A percentile compares a stretch with the other conserved stretches of the same genome.
Conservation (phyloP, 805 yeast species). For the Myxozyma neotropica region DNA sequence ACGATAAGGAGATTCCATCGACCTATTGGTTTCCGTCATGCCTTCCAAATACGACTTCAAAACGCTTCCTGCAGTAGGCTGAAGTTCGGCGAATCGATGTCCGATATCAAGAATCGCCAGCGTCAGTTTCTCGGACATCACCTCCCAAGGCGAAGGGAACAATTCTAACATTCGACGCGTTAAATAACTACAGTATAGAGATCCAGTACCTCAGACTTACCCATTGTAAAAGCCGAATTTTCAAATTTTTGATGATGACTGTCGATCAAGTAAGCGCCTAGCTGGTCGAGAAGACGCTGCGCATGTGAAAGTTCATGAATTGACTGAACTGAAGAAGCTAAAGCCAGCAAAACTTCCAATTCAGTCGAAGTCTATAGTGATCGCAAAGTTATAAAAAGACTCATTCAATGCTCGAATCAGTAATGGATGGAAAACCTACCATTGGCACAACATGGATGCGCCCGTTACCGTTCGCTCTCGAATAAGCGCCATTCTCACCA, state of each 20-base stretch:
- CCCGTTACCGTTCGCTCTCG: conserved; percentile 23
- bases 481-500: conserved; percentile 34
- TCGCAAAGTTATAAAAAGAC: neutral
- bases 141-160: conserved; percentile 50
- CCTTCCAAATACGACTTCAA: conserved; percentile 37
- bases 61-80: conserved; percentile 36
- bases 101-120: conserved; percentile 39
- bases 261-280: conserved; percentile 52
- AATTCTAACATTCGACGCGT: conserved; percentile 30
- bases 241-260: conserved; percentile 50
- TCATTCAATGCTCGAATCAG: neutral
- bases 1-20: conserved; percentile 12
- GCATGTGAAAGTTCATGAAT: conserved; percentile 49
- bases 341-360: conserved; percentile 58
- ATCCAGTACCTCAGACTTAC: no score
- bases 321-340: conserved; percentile 51
- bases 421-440: neutral
- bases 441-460: conserved; percentile 29
- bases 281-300: conserved; percentile 48
- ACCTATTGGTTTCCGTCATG: conserved; percentile 31
- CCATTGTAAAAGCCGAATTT: conserved; percentile 34
- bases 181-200: no score
- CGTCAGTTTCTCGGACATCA: conserved; percentile 45
- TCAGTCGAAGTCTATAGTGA: conserved; percentile 39
- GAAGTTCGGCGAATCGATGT: conserved; percentile 40